Evolutionary conservation across 495 filamentous ascomycete species (phyloP), one percentile per base, ranked within the genome.

Genomic region (Xylaria flabelliformis): DNA sequence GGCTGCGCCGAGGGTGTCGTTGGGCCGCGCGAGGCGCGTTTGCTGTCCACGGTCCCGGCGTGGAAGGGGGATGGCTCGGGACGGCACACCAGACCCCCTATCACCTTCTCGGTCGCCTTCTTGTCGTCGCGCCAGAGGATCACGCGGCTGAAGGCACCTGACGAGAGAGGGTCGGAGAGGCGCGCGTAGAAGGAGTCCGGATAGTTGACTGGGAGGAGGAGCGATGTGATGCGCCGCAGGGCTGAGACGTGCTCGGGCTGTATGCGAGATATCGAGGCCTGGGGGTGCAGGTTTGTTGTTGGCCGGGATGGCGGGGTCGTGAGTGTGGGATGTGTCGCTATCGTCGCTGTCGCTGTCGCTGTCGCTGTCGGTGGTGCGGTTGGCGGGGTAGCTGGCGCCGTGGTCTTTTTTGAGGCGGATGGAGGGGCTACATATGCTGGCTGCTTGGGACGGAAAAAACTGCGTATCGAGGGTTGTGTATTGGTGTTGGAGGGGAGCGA

Each of bases 201-300:
- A 78, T 99, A 99, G 80, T 88, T 88, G 74, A 98, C 92, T 26
- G 95, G 95, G 6, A 99, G 89, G 15, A 97, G 88, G 24, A 97
- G 85, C 50, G 90, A 82, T 75, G 94, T 97, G 72, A 98, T 93
- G 51, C 93, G 90, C 32, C 91, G 91, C 50, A 97, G 86, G 15
- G 91, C 89, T 56, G 92, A 86, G 70, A 97, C 84, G 80, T 94
- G 89, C 36, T 83, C 82, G 5, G 87, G 82, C 15, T 81, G 83
- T 69, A 93, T 84, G 2, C 86, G 83, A 13, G 88, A 85, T 72
- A 94, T 88, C 26, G 85, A 88, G 10, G 85, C 86, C 80, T 85
- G 81, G 0, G 77, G 73, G 58, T 84, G 85, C 24, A 87, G 80
- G 50, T 67, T 71, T 2, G 77, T 71, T 2, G 77, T 21, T 21